Base-by-base conservation (phyloP, 2,329 filamentous ascomycete genomes). In the Xenoacremonium recifei region DNA sequence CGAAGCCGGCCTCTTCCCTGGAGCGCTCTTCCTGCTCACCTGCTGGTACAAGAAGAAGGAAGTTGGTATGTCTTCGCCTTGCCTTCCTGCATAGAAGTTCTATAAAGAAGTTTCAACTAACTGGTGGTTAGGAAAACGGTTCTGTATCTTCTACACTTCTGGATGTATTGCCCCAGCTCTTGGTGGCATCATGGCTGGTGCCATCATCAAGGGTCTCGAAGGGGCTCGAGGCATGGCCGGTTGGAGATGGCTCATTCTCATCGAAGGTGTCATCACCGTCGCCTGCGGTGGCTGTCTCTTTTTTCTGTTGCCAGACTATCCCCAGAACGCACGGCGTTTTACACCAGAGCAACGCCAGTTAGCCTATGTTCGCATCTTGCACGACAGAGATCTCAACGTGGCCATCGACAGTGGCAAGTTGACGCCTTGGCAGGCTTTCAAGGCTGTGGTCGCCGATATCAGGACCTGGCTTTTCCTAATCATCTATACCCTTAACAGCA, bases 1-100 rank as follows among this genome's bases (percentile, higher is more conserved):
- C 11, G 83, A 87, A 61, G 74, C 82, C 2, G 82, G 82, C 4
- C 64, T 85, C 0, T 83, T 80, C 51, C 80, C 79, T 1, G 82
- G 80, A 5, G 75, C 44, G 6, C 27, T 49, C 9, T 49, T 47
- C 10, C 25, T 49, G 4, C 4, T 49, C 30, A 49, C 47, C 3
- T 37, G 43, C 53, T 43, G 47, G 47, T 49, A 49, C 19, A 47
- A 40, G 3, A 49, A 49, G 32, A 47, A 47, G 15, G 47, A 49
- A 43, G 40, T 49, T 23, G 47, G 47, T 49, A 39, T n/a, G n/a
- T n/a, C n/a, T n/a, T n/a, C n/a, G n/a, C n/a, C n/a, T n/a, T n/a
- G n/a, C n/a, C n/a, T n/a, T n/a, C n/a, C n/a, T n/a, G n/a, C n/a
- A n/a, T n/a, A n/a, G n/a, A n/a, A n/a, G n/a, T n/a, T n/a, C n/a